These are phyloP conservation scores for Zygotorulaspora sp. DNA, from an alignment of 805 yeast species.

Conservation along the genomic window DNA sequence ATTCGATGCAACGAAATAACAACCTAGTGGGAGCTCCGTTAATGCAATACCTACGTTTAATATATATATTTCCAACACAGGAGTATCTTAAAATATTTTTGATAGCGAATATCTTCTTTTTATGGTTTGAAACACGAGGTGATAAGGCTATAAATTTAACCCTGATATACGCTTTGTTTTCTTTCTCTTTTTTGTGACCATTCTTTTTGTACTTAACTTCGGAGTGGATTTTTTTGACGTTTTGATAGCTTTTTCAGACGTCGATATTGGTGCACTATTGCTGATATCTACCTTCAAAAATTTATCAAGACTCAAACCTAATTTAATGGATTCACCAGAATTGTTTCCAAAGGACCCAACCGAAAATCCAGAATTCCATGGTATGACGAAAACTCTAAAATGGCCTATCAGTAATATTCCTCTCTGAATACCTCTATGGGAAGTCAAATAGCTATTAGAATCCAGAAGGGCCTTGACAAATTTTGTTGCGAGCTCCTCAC, in stretches of 20 bases:
- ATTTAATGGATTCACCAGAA: slow-evolving; percentile 21
- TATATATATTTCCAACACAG: no score
- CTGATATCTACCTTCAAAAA: slow-evolving; percentile 12
- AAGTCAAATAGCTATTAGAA: slow-evolving; percentile 4
- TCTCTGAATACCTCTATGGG: slow-evolving; percentile 12
- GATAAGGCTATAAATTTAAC: slow-evolving; percentile 7
- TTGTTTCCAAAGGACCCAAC: slow-evolving; percentile 23
- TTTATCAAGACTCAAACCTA: slow-evolving; percentile 19
- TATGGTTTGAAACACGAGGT: not conserved
- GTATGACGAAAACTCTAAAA: slow-evolving; percentile 19
- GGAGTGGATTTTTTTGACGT: slow-evolving; percentile 10
- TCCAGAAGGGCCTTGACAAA: slow-evolving; percentile 12
- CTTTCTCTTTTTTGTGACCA: slow-evolving; percentile 21
- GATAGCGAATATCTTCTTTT: no score
- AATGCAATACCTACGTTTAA: no score
- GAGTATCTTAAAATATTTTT: no score
- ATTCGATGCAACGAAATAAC: no score
- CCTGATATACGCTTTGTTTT: slow-evolving; percentile 9
- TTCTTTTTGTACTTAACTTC: slow-evolving; percentile 11
- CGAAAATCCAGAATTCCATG: slow-evolving; percentile 24
- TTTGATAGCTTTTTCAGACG: slow-evolving; percentile 5
- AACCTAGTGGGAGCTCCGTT: no score
- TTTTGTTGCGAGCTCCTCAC: slow-evolving; percentile 11
- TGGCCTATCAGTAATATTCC: slow-evolving; percentile 24
- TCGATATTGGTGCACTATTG: not conserved